Conservation (phyloP, 108 stramenopile genomes). For the Fragilaria radians region DNA sequence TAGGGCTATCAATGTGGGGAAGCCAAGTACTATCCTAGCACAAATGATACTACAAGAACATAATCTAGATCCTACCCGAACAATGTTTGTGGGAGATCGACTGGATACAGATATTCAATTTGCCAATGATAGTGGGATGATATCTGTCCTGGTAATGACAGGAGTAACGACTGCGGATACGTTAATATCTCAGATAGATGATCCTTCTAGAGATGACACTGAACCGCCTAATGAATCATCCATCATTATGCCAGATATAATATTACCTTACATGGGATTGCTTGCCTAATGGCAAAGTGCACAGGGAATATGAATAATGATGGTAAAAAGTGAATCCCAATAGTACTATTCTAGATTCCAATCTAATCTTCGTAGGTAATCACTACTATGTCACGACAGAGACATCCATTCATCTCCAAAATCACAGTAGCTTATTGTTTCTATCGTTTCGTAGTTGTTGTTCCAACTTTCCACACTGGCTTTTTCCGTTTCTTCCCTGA, state of each 20-base stretch:
- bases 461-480: too few species aligned
- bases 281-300: slow-evolving; percentile 9
- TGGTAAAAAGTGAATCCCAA: too few species aligned
- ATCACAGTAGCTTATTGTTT: too few species aligned
- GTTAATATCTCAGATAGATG: slow-evolving; percentile 21
- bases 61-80: slow-evolving; percentile 33
- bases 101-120: slow-evolving; percentile 84
- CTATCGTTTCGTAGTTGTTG: too few species aligned
- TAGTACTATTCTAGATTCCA: too few species aligned
- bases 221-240: too few species aligned
- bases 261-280: slow-evolving; percentile 55
- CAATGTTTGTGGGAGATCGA: slow-evolving; percentile 85
- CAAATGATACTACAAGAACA: slow-evolving; percentile 34
- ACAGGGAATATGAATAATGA: too few species aligned
- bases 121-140: slow-evolving; percentile 61
- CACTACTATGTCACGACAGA: too few species aligned
- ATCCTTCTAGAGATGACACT: slow-evolving; percentile 5
- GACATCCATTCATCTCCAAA: too few species aligned
- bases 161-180: slow-evolving; percentile 58
- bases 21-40: slow-evolving; percentile 55
- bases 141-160: slow-evolving; percentile 65
- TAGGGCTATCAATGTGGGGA: slow-evolving; percentile 70
- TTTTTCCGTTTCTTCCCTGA: too few species aligned
- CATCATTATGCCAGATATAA: slow-evolving; percentile 46
- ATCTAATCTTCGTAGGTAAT: too few species aligned